phyloP scores from a whole-genome alignment of 331 rosid species.

The Saraca asoca region DNA sequence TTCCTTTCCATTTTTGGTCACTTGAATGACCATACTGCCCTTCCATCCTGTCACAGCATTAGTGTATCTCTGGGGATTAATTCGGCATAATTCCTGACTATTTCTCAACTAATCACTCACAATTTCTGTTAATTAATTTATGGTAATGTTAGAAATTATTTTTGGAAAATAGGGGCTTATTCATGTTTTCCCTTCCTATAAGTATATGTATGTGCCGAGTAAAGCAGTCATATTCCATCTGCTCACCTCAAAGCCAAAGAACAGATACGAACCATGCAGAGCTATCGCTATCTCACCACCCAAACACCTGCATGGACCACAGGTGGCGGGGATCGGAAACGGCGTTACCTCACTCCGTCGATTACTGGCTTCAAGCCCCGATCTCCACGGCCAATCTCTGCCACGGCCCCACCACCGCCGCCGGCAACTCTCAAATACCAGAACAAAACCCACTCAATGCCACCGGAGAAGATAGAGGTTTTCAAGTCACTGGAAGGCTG shows the following conservation, averaged over 20 bases:
- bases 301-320: constrained; percentile 24
- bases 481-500: constrained; percentile 45
- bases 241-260: too few relatives aligned
- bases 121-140: too few relatives aligned
- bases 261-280: constrained; percentile 34
- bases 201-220: background rate
- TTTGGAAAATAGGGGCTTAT: too few relatives aligned
- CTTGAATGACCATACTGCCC: constrained; percentile 27
- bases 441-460: constrained; percentile 40
- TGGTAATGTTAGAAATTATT: too few relatives aligned
- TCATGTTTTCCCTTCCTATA: background rate
- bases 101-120: too few relatives aligned
- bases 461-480: constrained; percentile 39
- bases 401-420: constrained; percentile 29
- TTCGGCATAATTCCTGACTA: too few relatives aligned
- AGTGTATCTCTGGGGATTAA: too few relatives aligned
- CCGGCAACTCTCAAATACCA: constrained; percentile 3
- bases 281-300: constrained; percentile 23
- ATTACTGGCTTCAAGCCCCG: background rate
- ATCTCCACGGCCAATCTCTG: constrained; percentile 21
- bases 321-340: background rate
- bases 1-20: background rate
- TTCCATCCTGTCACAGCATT: background rate
- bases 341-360: background rate
- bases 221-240: too few relatives aligned